Percentiles rank a stretch among this genome's conserved stretches.
These are phyloP conservation scores for Dioscorea zingiberensis DNA, from an alignment of 106 monocot species.

Conservation along the genomic window DNA sequence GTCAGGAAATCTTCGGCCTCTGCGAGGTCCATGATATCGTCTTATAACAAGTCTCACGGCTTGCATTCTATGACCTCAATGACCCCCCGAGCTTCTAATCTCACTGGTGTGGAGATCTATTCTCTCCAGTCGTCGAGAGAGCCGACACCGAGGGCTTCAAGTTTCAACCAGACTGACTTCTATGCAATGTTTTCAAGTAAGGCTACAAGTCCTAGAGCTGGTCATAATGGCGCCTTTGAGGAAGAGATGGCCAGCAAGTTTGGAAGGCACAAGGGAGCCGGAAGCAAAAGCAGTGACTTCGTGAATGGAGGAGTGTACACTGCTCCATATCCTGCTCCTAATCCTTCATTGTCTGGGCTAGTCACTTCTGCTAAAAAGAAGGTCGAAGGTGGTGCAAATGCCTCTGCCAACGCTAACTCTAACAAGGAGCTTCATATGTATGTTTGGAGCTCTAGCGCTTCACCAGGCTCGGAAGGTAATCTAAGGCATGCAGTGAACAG, in stretches of 20 bases:
- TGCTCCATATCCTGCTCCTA: conserved; percentile 18
- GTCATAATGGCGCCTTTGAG: not conserved
- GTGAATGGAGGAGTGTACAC: conserved; percentile 3
- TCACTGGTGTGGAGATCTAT: conserved; percentile 47
- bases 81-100: conserved; percentile 44
- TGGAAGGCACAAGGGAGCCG: conserved; percentile 17
- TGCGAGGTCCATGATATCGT: conserved; percentile 1
- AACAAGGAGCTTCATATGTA: conserved; percentile 76
- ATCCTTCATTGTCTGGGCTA: conserved; percentile 20
- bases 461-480: conserved; percentile 65
- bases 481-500: conserved; percentile 45
- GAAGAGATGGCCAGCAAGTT: conserved; percentile 2
- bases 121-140: conserved; percentile 41
- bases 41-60: conserved; percentile 16
- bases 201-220: conserved; percentile 8
- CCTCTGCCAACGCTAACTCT: no score
- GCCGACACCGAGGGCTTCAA: conserved; percentile 39
- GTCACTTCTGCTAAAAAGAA: not conserved
- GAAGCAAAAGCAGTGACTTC: conserved; percentile 30
- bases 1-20: conserved; percentile 30
- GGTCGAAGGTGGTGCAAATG: conserved; percentile 4
- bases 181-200: conserved; percentile 28
- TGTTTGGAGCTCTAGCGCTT: conserved; percentile 79
- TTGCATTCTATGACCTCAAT: conserved; percentile 2
- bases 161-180: conserved; percentile 44